Conservation (phyloP, 257 asterid genomes). For the Penstemon davidsonii region DNA sequence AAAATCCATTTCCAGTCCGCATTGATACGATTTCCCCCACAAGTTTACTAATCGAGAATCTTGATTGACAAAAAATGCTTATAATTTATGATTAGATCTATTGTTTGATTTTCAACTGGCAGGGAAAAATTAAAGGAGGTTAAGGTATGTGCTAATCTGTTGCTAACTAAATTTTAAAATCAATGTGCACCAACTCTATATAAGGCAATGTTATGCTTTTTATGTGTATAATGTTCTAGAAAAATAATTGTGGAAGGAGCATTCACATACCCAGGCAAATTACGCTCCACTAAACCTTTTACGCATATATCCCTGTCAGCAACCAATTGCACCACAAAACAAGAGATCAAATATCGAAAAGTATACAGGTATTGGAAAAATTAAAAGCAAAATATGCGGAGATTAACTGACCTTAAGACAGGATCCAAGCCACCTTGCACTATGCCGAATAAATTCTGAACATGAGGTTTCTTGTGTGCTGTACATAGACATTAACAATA, state of each 20-base stretch:
- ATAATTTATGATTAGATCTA: background rate
- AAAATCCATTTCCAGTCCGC: no score
- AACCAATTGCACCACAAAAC: conserved; percentile 27
- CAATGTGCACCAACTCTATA: background rate
- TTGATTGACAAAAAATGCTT: background rate
- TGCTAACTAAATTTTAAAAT: background rate
- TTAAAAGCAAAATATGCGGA: conserved; percentile 1
- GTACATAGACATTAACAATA: conserved; percentile 36
- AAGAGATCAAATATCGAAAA: conserved; percentile 10
- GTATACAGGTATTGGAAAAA: background rate
- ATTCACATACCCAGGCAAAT: conserved; percentile 85
- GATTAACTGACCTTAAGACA: conserved; percentile 62
- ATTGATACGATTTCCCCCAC: background rate
- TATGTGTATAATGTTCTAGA: background rate
- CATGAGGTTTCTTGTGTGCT: conserved; percentile 94
- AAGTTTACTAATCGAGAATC: no score
- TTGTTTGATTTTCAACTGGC: background rate
- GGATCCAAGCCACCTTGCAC: conserved; percentile 99
- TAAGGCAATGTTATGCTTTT: conserved; percentile 5
- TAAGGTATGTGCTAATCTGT: background rate
- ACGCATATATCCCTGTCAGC: conserved; percentile 86
- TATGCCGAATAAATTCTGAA: conserved; percentile 93
- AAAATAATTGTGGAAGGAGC: background rate
- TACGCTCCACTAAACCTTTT: conserved; percentile 85
- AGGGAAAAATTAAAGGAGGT: background rate